These are phyloP conservation scores for Naganishia vaughanmartiniae DNA, from an alignment of 768 basidiomycete genomes.

Conservation along the genomic window DNA sequence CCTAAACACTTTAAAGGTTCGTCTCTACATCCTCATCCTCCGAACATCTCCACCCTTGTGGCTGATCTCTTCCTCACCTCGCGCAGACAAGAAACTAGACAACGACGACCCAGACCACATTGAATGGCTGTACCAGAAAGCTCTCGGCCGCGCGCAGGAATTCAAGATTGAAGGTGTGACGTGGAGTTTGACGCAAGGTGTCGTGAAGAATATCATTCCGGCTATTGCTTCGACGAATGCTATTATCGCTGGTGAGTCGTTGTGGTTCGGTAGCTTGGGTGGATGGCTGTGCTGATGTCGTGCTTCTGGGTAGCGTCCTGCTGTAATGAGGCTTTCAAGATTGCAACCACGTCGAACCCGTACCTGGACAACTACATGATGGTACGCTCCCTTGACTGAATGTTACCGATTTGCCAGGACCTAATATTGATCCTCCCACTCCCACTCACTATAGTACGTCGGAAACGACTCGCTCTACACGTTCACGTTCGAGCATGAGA, in stretches of 20 bases:
- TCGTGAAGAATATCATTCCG: constrained; percentile 99
- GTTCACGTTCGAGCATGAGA: constrained; percentile 94
- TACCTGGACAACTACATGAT: constrained; percentile 92
- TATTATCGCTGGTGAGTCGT: constrained; percentile 75
- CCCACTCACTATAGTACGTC: constrained; percentile 67
- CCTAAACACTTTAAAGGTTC: constrained; percentile 84
- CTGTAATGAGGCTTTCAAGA: constrained; percentile 99
- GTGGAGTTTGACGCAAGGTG: constrained; percentile 95
- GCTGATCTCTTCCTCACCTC: background rate
- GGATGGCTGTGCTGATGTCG: background rate
- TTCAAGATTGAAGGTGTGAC: constrained; percentile 98
- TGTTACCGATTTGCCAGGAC: too few species aligned
- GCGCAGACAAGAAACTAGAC: constrained; percentile 86
- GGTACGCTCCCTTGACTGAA: constrained; percentile 44
- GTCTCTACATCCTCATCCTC: constrained; percentile 29
- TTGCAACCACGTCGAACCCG: constrained; percentile 90
- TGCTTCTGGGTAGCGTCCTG: constrained; percentile 62
- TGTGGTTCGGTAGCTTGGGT: background rate
- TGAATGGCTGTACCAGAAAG: constrained; percentile 80
- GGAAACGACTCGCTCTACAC: constrained; percentile 96
- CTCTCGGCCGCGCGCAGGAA: constrained; percentile 77
- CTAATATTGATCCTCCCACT: too few species aligned
- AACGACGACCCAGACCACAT: constrained; percentile 98
- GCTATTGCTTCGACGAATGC: constrained; percentile 99
- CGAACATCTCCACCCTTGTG: background rate